phyloP scores from a whole-genome alignment of 2,329 filamentous ascomycete genomes.

The Didymella pinodella region DNA sequence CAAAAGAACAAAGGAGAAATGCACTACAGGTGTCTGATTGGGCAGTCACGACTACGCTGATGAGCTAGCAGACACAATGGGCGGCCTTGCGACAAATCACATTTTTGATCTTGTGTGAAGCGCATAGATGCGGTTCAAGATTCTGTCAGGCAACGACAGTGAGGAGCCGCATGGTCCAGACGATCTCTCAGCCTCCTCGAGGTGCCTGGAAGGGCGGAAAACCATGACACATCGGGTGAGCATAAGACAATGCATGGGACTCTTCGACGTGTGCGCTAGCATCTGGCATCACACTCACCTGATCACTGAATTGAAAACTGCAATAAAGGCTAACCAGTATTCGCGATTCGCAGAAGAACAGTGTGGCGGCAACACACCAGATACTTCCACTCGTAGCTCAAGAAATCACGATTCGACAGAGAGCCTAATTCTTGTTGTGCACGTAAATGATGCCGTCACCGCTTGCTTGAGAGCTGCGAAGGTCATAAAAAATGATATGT shows the following conservation, averaged over 20 bases:
- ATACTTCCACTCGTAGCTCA: neutral
- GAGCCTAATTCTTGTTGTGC: no score
- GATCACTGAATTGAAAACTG: neutral
- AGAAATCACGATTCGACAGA: no score
- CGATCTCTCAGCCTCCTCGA: neutral
- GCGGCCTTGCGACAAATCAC: neutral
- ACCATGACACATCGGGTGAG: neutral
- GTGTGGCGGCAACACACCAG: neutral
- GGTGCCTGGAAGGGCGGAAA: neutral
- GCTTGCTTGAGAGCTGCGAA: neutral
- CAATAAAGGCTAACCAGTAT: neutral
- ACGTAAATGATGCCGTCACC: neutral
- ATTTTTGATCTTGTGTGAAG: neutral
- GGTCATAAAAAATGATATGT: neutral
- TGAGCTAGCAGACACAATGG: neutral
- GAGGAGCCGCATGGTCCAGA: neutral
- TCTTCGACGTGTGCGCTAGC: neutral
- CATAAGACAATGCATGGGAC: neutral
- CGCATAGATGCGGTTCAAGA: conserved; percentile 5
- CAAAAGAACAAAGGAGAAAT: conserved; percentile 1
- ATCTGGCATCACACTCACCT: neutral
- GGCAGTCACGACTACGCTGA: neutral
- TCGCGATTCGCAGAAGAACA: no score
- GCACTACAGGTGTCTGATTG: neutral
- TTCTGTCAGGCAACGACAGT: neutral